Evolutionary conservation across 306 rosid species (phyloP).

Genomic region (Rubus parviflorus): DNA sequence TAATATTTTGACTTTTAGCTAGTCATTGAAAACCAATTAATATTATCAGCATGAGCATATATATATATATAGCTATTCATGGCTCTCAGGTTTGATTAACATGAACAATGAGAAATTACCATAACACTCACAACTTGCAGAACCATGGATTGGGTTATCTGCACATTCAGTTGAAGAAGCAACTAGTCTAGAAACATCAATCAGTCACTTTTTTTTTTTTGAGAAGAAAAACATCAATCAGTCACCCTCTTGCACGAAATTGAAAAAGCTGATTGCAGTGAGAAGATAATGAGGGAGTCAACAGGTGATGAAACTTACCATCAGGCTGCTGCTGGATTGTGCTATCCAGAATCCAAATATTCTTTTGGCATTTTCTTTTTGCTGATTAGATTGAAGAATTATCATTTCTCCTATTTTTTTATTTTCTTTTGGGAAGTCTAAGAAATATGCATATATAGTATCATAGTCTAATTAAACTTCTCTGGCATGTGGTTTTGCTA

Average conservation of each 20-base stretch:
- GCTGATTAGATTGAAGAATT: neutral
- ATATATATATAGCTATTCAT: neutral
- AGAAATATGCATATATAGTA: neutral
- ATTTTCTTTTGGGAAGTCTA: neutral
- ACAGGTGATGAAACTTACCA: conserved; percentile 6
- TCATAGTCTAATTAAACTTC: neutral
- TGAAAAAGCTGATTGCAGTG: neutral
- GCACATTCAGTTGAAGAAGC: neutral
- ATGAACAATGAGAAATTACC: neutral
- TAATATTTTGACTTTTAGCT: neutral
- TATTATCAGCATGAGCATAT: no score
- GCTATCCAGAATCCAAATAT: conserved; percentile 2
- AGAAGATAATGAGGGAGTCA: conserved; percentile 12
- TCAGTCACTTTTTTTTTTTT: no score
- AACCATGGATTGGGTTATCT: neutral
- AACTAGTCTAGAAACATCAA: neutral
- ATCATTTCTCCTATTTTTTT: neutral
- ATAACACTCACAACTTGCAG: neutral
- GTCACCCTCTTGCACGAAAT: neutral
- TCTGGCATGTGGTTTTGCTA: neutral
- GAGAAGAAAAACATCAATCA: neutral
- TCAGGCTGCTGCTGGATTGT: neutral
- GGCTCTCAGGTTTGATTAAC: neutral
- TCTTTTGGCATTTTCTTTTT: conserved; percentile 9
- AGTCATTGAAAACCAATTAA: neutral